Evolutionary conservation across 345 rosid species (phyloP), one percentile per base, ranked within the genome.

Genomic region (Chamaenerion angustifolium): DNA sequence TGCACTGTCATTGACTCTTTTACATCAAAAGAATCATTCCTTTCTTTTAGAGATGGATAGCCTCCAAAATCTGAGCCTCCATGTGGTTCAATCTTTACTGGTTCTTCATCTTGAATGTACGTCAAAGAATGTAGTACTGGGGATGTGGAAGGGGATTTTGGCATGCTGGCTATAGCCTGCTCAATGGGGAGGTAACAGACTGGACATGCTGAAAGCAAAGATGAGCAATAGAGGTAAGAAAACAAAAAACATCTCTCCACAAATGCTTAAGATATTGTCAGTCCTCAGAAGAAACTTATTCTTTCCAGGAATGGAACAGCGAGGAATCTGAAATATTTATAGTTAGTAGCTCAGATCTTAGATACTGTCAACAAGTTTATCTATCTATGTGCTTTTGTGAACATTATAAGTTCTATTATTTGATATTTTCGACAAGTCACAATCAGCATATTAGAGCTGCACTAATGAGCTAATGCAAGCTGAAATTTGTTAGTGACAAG

Each of bases 61-160:
- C 97, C 97, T 60, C 94, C 85, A 64, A 85, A 89, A 7, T 76
- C 81, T 46, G 94, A 89, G 59, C 90, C 95, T 62, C 85, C 94
- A 54, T 75, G 75, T 37, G 70, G 66, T 69, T 75, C 85, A 58
- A 11, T 57, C 64, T 73, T 79, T 18, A 68, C 60, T 42, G 85
- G 90, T 65, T 54, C 68, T 68, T 76, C 76, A 8, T 81, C 76
- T 35, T 55, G 66, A 59, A 77, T 40, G 60, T 79, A 85, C n/a
- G 81, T 71, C 76, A 89, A 66, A 58, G 77, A 60, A 19, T 17
- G 71, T 37, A 85, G 73, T 31, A 82, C 70, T 0, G 85, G 79
- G 46, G 88, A 81, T 18, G 52, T 54, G 50, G 83, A 77, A 25
- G 78, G 72, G 49, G 56, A 59, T 56, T 56, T 68, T 35, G 95